Conservation (phyloP, 2,329 filamentous ascomycete species). For the Aureobasidium lini region DNA sequence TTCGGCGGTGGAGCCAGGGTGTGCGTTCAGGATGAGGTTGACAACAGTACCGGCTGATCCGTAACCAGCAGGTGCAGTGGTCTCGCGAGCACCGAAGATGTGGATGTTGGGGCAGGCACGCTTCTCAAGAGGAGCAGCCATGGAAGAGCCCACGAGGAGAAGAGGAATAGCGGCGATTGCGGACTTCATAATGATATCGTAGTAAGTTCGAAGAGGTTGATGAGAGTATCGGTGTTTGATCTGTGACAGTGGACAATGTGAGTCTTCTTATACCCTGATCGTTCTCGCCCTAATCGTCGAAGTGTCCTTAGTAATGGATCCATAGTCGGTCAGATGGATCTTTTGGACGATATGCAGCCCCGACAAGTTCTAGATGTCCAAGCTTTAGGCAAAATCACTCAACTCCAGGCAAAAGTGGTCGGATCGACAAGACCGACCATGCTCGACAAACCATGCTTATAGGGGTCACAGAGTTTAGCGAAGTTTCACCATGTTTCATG, state of each 20-base stretch:
- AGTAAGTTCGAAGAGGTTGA: background rate
- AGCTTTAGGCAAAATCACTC: conserved; percentile 5
- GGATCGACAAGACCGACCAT: background rate
- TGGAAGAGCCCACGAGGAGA: conserved; percentile 18
- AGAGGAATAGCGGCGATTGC: background rate
- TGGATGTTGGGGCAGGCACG: conserved; percentile 36
- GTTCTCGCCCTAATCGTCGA: too few relatives aligned
- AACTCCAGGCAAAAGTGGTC: background rate
- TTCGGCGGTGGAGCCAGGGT: conserved; percentile 33
- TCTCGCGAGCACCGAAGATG: conserved; percentile 39
- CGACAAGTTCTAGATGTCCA: background rate
- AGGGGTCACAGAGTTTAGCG: background rate
- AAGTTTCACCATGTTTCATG: conserved; percentile 6
- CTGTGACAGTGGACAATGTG: background rate
- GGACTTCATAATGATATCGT: background rate
- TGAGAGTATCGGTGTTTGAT: background rate
- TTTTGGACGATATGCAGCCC: background rate
- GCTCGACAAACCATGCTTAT: background rate
- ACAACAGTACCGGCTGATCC: conserved; percentile 35
- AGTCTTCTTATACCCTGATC: background rate
- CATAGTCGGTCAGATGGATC: background rate
- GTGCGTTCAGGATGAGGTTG: conserved; percentile 33
- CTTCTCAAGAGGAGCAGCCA: conserved; percentile 31
- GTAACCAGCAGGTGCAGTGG: conserved; percentile 34
- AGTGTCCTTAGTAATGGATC: too few relatives aligned